Base-by-base conservation (phyloP, 306 rosid species). In the Astragalus glycyphyllos region DNA sequence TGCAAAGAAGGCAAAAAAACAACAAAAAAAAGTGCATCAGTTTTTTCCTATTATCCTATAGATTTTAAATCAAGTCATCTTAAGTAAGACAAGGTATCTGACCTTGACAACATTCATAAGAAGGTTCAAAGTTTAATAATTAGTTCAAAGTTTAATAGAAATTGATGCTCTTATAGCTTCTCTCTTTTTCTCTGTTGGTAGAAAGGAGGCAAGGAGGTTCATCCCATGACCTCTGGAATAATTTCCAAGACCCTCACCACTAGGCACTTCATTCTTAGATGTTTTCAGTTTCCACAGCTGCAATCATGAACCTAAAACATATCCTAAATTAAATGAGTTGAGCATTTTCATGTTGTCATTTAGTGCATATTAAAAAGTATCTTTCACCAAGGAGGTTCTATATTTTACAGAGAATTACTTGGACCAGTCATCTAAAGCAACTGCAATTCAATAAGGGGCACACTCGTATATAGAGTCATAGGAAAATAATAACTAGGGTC, bases 401-500 rank as follows among this genome's bases (percentile, higher is more conserved):
- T 45, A 54, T 10, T 58, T 57, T 57, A 47, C 59, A 49, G 13
- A 38, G 37, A 57, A 63, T 62, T 57, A 56, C 74, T 20, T 49
- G 35, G 20, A 41, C 49, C 8, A 31, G 47, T 49, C 23, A 59
- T 29, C 54, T 11, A 37, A n/a, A 42, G 31, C 34, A 49, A 59
- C 29, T 59, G 40, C 7, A 59, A 55, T 65, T 65, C 51, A 65
- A 49, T 2, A 11, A 45, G 31, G 53, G 58, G 4, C 16, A 62
- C 44, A 63, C 44, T 61, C 32, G 41, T 42, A 32, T 4, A 71
- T 6, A 45, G 38, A 45, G 56, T 59, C 41, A 55, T 5, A 44
- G 14, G 69, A 59, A 50, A 20, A 68, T 66, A 60, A 76, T 35
- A 58, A 31, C 15, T 62, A 53, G 15, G 60, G 66, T 61, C 42